phyloP scores from a whole-genome alignment of 805 yeast genomes.

The Candida tammaniensis region DNA sequence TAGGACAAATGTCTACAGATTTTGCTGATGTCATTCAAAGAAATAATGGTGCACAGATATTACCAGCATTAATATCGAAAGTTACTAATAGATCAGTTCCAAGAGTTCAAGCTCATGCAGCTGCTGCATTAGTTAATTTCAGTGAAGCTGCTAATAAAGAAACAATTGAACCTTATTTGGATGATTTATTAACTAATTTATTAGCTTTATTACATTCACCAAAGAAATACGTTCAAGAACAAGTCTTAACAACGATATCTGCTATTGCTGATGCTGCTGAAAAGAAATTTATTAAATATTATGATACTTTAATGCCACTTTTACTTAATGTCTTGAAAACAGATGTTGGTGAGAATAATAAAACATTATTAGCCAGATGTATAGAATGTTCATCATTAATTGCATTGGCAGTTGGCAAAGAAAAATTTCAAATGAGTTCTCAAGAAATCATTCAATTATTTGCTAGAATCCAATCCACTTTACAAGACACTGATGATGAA shows the following conservation, averaged over 20 bases:
- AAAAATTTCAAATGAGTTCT: slow-evolving; percentile 74
- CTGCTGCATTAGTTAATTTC: slow-evolving; percentile 96
- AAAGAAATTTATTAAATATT: slow-evolving; percentile 81
- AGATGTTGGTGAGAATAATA: slow-evolving; percentile 75
- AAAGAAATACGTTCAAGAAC: slow-evolving; percentile 93
- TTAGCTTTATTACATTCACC: slow-evolving; percentile 78
- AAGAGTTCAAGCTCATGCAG: slow-evolving; percentile 96
- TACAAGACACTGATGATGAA: slow-evolving; percentile 75
- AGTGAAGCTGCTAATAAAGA: slow-evolving; percentile 89
- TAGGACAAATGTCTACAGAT: slow-evolving; percentile 96
- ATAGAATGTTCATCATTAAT: slow-evolving; percentile 94
- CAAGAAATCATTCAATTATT: slow-evolving; percentile 66
- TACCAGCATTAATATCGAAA: slow-evolving; percentile 86
- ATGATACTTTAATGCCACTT: slow-evolving; percentile 91
- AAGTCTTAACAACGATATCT: slow-evolving; percentile 93
- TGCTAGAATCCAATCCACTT: slow-evolving; percentile 63
- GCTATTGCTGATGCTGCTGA: slow-evolving; percentile 97
- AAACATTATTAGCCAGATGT: slow-evolving; percentile 84
- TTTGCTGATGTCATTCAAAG: slow-evolving; percentile 87
- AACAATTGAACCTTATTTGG: slow-evolving; percentile 88
- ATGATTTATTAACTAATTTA: slow-evolving; percentile 69
- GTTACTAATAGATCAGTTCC: slow-evolving; percentile 73
- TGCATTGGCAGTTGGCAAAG: slow-evolving; percentile 93
- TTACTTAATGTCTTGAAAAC: slow-evolving; percentile 74
- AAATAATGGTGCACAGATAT: slow-evolving; percentile 70